These are phyloP conservation scores for Mucuna pruriens DNA, from an alignment of 306 rosid species.

Conservation along the genomic window DNA sequence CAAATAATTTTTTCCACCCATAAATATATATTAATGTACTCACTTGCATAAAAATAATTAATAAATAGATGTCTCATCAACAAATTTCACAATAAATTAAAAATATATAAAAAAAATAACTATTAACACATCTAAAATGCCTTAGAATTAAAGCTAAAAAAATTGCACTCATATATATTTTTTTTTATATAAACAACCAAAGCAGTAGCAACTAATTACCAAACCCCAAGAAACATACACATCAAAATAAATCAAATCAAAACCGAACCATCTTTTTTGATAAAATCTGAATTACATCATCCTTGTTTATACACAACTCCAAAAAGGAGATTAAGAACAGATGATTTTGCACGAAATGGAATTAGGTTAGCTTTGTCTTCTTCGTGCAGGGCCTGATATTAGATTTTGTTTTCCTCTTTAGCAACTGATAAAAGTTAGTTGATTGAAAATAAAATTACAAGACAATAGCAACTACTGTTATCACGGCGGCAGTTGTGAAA, in stretches of 20 bases:
- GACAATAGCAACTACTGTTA: slow-evolving; percentile 43
- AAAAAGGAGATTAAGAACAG: slow-evolving; percentile 21
- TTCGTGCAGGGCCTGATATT: slow-evolving; percentile 5
- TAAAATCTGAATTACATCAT: slow-evolving; percentile 17
- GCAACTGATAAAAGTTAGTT: slow-evolving; percentile 25
- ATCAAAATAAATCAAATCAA: not conserved
- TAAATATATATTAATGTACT: too few relatives aligned
- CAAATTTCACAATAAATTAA: too few relatives aligned
- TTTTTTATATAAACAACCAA: too few relatives aligned
- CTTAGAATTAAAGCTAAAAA: too few relatives aligned
- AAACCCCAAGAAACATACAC: slow-evolving; percentile 20
- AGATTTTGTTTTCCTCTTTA: not conserved
- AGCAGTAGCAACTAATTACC: not conserved
- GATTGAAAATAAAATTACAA: slow-evolving; percentile 33
- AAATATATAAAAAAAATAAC: too few relatives aligned
- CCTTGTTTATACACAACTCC: slow-evolving; percentile 14
- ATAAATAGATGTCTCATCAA: too few relatives aligned
- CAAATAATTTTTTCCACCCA: too few relatives aligned
- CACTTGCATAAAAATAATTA: too few relatives aligned
- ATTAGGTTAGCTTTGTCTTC: slow-evolving; percentile 36
- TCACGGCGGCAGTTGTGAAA: slow-evolving; percentile 56
- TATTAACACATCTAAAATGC: too few relatives aligned
- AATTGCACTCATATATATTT: too few relatives aligned
- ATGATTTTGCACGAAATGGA: slow-evolving; percentile 14
- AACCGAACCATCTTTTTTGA: slow-evolving; percentile 1